A percentile compares a stretch with the other conserved stretches of the same genome.
Evolutionary conservation across 805 yeast genomes (phyloP).

Genomic region (Wickerhamomyces tratensis): DNA sequence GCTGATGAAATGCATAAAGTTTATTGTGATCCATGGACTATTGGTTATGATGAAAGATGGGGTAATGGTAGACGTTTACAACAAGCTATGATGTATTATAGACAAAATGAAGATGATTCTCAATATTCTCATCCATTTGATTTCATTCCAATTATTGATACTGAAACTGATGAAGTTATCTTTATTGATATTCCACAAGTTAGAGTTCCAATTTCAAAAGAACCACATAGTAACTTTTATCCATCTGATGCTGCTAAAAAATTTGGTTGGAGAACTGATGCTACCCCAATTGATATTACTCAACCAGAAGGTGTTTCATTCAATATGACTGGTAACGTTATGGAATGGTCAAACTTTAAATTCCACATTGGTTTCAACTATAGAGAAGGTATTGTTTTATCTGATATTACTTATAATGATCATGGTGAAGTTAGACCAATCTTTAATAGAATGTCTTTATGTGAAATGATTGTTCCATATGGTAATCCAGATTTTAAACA

Average conservation of each 20-base stretch:
- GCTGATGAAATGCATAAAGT: constrained; percentile 34
- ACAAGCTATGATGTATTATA: constrained; percentile 74
- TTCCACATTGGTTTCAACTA: constrained; percentile 79
- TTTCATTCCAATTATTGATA: constrained; percentile 75
- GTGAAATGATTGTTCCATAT: constrained; percentile 83
- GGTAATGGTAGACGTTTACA: constrained; percentile 67
- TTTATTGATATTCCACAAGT: constrained; percentile 68
- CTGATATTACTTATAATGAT: constrained; percentile 66
- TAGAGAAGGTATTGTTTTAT: constrained; percentile 75
- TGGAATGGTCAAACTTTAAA: constrained; percentile 71
- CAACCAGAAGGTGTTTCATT: constrained; percentile 83
- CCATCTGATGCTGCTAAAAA: constrained; percentile 53
- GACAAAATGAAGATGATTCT: constrained; percentile 68
- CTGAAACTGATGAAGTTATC: constrained; percentile 58
- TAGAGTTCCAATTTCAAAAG: constrained; percentile 62
- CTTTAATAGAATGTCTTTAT: constrained; percentile 68
- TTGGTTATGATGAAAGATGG: constrained; percentile 70
- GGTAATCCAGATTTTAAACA: constrained; percentile 75
- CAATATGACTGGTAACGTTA: constrained; percentile 55
- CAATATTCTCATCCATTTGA: constrained; percentile 62
- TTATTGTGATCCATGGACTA: constrained; percentile 64
- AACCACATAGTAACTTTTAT: constrained; percentile 62
- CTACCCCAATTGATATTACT: constrained; percentile 58
- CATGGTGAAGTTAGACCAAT: constrained; percentile 65
- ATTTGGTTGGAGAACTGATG: constrained; percentile 54